Percentiles rank a stretch among this genome's conserved stretches.
Evolutionary conservation across 2,329 filamentous ascomycete species (phyloP).

Genomic region (Ophiostoma pallidulum): DNA sequence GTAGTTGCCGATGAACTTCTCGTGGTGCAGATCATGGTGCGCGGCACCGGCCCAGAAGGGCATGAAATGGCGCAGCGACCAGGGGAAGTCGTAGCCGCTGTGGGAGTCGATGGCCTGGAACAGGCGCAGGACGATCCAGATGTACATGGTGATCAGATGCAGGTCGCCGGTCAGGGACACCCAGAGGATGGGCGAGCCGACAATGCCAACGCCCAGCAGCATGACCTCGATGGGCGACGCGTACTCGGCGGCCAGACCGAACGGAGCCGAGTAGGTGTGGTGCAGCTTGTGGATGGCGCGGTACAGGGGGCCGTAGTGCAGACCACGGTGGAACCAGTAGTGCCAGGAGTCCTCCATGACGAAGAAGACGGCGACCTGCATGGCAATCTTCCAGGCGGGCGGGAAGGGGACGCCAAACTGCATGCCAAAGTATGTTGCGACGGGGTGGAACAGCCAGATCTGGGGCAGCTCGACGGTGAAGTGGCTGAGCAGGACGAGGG

Average conservation of each 20-base stretch:
- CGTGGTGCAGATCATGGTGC: conserved; percentile 95
- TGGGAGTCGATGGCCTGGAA: conserved; percentile 98
- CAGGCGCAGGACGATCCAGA: conserved; percentile 85
- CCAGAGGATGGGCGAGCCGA: conserved; percentile 75
- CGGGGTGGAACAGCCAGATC: conserved; percentile 98
- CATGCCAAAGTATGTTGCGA: conserved; percentile 88
- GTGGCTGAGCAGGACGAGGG: conserved; percentile 85
- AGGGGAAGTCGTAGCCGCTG: conserved; percentile 97
- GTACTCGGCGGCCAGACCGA: conserved; percentile 93
- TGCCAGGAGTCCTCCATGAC: conserved; percentile 96
- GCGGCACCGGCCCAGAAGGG: conserved; percentile 97
- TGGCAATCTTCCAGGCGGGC: conserved; percentile 70
- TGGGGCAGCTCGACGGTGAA: conserved; percentile 97
- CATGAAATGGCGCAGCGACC: conserved; percentile 82
- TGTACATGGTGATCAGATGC: conserved; percentile 95
- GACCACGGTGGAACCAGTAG: conserved; percentile 87
- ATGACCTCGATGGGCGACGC: conserved; percentile 96
- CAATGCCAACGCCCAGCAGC: conserved; percentile 80
- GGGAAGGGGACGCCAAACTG: conserved; percentile 86
- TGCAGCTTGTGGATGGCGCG: conserved; percentile 98
- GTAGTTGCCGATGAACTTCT: conserved; percentile 98
- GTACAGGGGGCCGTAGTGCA: conserved; percentile 95
- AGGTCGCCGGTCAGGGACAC: conserved; percentile 74
- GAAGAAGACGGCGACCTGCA: conserved; percentile 91
- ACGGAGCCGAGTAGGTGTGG: conserved; percentile 96